Evolutionary conservation across 768 basidiomycete genomes (phyloP).

Genomic region (Sarcodon aspratus): DNA sequence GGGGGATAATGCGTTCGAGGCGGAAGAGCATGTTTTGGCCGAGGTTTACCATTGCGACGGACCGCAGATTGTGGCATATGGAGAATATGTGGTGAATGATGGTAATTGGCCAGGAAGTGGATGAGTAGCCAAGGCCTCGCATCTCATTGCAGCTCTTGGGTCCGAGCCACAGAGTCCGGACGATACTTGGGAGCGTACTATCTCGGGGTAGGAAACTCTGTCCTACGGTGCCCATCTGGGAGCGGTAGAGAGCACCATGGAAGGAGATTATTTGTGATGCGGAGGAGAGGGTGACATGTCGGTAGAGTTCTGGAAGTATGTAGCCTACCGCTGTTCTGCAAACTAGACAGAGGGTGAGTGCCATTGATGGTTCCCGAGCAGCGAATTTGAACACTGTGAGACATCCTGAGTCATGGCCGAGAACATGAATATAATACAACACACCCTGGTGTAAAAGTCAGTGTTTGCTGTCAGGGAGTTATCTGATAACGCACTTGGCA

Average conservation of each 20-base stretch:
- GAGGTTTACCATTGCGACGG: conserved; percentile 19
- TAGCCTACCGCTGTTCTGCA: conserved; percentile 3
- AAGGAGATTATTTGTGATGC: conserved; percentile 5
- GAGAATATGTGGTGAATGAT: conserved; percentile 21
- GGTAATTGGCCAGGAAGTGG: conserved; percentile 20
- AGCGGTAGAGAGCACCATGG: background rate
- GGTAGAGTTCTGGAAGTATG: conserved; percentile 6
- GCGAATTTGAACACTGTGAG: conserved; percentile 4
- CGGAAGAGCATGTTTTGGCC: conserved; percentile 20
- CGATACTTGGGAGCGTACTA: conserved; percentile 2
- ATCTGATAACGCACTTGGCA: no score
- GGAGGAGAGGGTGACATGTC: conserved; percentile 5
- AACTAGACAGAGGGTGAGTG: conserved; percentile 5
- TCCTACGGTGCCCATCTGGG: background rate
- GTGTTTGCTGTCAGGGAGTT: no score
- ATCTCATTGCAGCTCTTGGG: conserved; percentile 3
- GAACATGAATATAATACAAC: no score
- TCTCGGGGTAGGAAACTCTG: background rate
- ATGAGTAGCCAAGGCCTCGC: conserved; percentile 20
- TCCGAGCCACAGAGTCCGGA: conserved; percentile 24
- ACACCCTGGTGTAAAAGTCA: no score
- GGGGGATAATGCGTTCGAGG: conserved; percentile 20
- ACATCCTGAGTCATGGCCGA: no score
- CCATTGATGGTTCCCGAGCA: background rate
- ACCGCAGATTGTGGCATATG: conserved; percentile 15